Base-by-base conservation (phyloP, 2,329 filamentous ascomycete species). In the Rutstroemia sydowiana region DNA sequence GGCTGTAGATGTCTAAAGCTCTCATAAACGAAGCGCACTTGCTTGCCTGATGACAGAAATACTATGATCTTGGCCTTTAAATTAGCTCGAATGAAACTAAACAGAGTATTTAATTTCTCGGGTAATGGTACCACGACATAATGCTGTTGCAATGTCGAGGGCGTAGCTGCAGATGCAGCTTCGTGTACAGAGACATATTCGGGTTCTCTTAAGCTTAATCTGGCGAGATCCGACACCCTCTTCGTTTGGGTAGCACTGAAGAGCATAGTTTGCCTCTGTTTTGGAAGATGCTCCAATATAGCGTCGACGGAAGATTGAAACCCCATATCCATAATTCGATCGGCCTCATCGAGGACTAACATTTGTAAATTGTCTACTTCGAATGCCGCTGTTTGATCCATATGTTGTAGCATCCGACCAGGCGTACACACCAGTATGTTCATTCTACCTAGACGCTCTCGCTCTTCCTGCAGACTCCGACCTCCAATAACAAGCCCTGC, bases 171-270 rank as follows among this genome's bases (percentile, higher is more conserved):
- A 3, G 77, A 71, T 2, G 92, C 87, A 13, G 85, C 76, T 65
- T 96, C 88, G 68, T 98, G 92, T 0, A 96, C 93, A 2, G 92
- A 85, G 51, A 98, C 85, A 68, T 98, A 98, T 68, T 97, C 90
- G 13, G 93, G 92, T 48, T 97, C 88, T 60, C 85, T 82, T 28
- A 98, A 75, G 65, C 88, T 95, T 55, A 98, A 70, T 43, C 93
- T 81, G 1, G 92, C 92, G 51, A 98, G 75, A 68, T 98, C 93
- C 0, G 88, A 95, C 1, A 98, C 88, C 65, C 87, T 88, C 65
- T 90, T 95, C 59, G 91, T 97, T 70, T 98, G 93, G 0, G 93
- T 98, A 0, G 93, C 93, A 65, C 88, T 95, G 74, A 97, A 98
- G 9, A 98, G 80, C 65, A 98, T 76, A 0, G 93, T 98, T 70